These are phyloP conservation scores for Diddensiella transvaalensis DNA, from an alignment of 805 yeast genomes.

Conservation along the genomic window DNA sequence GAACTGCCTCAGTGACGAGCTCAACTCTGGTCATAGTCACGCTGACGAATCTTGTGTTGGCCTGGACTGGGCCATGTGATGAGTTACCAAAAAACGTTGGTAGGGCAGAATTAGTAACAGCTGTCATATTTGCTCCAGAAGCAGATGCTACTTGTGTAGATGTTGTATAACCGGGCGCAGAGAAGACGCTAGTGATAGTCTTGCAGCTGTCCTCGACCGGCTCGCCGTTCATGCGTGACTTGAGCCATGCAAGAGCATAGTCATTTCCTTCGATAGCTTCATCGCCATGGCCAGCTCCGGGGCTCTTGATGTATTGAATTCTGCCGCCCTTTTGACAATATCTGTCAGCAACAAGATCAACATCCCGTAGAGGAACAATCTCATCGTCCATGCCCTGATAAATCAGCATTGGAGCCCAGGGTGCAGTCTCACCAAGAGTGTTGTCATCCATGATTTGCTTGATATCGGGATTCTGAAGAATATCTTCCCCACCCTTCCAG, in stretches of 20 bases:
- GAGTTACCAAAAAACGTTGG: background rate
- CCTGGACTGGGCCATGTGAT: background rate
- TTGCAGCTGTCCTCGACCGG: conserved; percentile 10
- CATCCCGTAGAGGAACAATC: conserved; percentile 19
- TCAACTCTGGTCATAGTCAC: background rate
- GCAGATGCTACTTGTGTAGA: too few relatives aligned
- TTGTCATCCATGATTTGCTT: conserved; percentile 16
- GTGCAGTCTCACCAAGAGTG: conserved; percentile 19
- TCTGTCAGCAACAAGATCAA: conserved; percentile 16
- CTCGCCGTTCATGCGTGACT: conserved; percentile 8
- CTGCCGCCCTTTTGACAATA: conserved; percentile 20
- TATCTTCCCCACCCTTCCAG: conserved; percentile 20
- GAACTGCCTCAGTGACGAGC: background rate
- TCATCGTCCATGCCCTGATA: conserved; percentile 26
- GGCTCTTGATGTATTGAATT: conserved; percentile 13
- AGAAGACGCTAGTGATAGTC: conserved; percentile 14
- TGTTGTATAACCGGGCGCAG: background rate
- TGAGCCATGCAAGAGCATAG: conserved; percentile 17
- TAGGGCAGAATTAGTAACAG: background rate
- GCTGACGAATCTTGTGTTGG: background rate
- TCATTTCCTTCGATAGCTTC: conserved; percentile 13
- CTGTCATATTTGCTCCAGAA: background rate
- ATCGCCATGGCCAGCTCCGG: conserved; percentile 14
- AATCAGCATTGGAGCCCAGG: conserved; percentile 22
- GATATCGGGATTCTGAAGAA: conserved; percentile 16